These are phyloP conservation scores for Bromus sterilis DNA, from an alignment of 176 grass and related monocot genomes.

Conservation along the genomic window DNA sequence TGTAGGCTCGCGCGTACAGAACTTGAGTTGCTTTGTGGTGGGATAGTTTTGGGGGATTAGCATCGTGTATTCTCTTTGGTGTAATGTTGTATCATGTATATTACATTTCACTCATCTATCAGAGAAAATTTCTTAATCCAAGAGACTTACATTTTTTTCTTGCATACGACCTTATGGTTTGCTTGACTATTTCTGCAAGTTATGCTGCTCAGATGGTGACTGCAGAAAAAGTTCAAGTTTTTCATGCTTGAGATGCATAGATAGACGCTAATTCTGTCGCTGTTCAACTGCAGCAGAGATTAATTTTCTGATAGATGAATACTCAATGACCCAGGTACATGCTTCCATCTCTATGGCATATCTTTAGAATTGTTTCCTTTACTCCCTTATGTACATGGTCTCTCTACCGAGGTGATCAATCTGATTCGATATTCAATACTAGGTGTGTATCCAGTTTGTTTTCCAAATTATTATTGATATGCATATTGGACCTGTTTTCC, in stretches of 20 bases:
- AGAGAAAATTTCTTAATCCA: slow-evolving; percentile 1
- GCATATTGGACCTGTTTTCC: background rate
- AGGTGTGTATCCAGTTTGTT: background rate
- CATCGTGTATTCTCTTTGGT: slow-evolving; percentile 30
- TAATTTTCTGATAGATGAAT: background rate
- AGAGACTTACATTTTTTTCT: background rate
- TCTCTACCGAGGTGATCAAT: background rate
- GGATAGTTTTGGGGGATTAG: slow-evolving; percentile 49
- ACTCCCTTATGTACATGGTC: background rate
- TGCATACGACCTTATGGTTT: slow-evolving; percentile 5
- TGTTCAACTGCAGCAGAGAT: background rate
- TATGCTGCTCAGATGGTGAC: background rate
- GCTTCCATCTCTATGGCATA: background rate
- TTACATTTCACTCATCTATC: slow-evolving; percentile 39
- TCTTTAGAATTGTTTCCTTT: background rate
- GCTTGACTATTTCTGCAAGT: background rate
- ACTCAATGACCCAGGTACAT: background rate
- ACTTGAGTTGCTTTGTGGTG: slow-evolving; percentile 41
- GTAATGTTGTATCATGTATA: slow-evolving; percentile 42
- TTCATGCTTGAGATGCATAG: background rate
- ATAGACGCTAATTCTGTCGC: background rate
- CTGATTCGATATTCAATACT: background rate
- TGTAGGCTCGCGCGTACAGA: slow-evolving; percentile 34
- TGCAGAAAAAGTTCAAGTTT: background rate
- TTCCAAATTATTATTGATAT: background rate